phyloP scores from a whole-genome alignment of 106 monocot species.

The Dendrobium chrysotoxum region DNA sequence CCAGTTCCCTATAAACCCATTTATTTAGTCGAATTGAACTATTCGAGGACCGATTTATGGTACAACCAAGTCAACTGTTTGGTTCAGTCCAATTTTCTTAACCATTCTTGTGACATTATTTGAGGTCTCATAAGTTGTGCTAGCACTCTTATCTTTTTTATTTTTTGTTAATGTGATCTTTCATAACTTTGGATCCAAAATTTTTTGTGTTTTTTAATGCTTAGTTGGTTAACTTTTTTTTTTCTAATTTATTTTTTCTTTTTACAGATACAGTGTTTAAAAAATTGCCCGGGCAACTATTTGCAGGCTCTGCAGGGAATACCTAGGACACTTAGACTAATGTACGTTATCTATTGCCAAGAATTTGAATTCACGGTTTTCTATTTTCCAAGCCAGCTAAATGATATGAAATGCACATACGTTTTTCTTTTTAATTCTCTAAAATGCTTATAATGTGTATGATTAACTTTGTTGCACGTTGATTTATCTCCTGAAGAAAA shows the following conservation, averaged over 20 bases:
- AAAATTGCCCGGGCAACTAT: slow-evolving; percentile 97
- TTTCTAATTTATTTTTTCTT: slow-evolving; percentile 2
- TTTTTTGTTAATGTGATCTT: not conserved
- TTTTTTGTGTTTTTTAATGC: not conserved
- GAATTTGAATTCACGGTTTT: not conserved
- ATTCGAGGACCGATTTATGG: too few relatives aligned
- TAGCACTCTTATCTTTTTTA: not conserved
- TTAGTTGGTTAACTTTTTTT: not conserved
- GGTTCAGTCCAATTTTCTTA: too few relatives aligned
- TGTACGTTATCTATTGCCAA: slow-evolving; percentile 46
- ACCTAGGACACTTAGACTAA: slow-evolving; percentile 98
- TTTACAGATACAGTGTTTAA: slow-evolving; percentile 82
- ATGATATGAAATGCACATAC: not conserved
- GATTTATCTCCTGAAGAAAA: not conserved
- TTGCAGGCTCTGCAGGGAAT: slow-evolving; percentile 81
- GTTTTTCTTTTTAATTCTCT: not conserved
- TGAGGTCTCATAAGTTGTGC: too few relatives aligned
- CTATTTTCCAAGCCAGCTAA: not conserved
- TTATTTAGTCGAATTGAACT: too few relatives aligned
- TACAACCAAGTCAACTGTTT: too few relatives aligned
- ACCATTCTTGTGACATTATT: too few relatives aligned
- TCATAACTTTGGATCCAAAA: not conserved
- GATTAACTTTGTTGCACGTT: not conserved
- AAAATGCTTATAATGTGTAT: not conserved
- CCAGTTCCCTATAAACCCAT: too few relatives aligned